Conservation (phyloP, 345 rosid species). For the Syzygium oleosum region DNA sequence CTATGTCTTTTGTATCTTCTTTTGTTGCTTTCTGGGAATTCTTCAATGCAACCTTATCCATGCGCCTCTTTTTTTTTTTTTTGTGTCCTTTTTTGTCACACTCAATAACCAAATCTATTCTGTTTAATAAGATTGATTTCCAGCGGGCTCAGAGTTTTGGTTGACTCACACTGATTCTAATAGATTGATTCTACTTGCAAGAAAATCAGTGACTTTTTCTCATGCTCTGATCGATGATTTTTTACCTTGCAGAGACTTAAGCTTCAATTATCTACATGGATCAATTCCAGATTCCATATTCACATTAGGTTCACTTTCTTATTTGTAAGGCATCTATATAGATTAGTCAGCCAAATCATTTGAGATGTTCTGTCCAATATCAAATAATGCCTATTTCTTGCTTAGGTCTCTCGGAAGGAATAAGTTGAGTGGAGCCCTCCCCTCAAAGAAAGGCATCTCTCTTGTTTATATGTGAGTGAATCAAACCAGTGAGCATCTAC, state of each 20-base stretch:
- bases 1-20: too few relatives aligned
- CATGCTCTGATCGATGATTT: constrained; percentile 17
- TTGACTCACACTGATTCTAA: not conserved
- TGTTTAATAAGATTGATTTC: not conserved
- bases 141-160: not conserved
- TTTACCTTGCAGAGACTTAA: constrained; percentile 25
- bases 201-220: not conserved
- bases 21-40: not conserved
- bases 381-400: not conserved
- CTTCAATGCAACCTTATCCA: not conserved
- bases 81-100: not conserved
- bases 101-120: not conserved
- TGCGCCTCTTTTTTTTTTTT: not conserved
- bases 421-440: constrained; percentile 39
- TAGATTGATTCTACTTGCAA: not conserved
- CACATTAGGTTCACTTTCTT: constrained; percentile 19
- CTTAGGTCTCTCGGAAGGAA: constrained; percentile 55
- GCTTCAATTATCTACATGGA: constrained; percentile 6
- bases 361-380: not conserved
- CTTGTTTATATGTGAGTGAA: constrained; percentile 47
- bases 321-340: constrained; percentile 32
- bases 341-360: not conserved
- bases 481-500: not conserved
- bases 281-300: constrained; percentile 29
- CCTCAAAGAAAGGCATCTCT: constrained; percentile 25